Evolutionary conservation across 768 basidiomycete genomes (phyloP), one percentile per base, ranked within the genome.

Genomic region (Calocybe gangraenosa): DNA sequence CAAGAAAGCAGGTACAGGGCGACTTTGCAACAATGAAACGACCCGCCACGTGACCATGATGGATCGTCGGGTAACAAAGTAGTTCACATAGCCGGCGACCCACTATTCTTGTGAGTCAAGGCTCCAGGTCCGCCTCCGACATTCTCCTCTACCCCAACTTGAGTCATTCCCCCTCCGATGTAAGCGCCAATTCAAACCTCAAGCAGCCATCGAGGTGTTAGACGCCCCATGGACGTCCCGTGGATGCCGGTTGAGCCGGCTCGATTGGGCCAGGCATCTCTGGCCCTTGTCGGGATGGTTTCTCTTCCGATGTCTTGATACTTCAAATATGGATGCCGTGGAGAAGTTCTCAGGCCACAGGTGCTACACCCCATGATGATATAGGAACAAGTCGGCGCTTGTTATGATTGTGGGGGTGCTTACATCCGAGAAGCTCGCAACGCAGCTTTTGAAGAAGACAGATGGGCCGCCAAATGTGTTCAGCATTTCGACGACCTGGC

Each of bases 161-260:
- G 20, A 25, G 11, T 39, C 20, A 25, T 8, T 13, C 8, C 20
- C 4, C 6, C 23, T 25, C 20, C 21, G 38, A 15, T 14, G n/a
- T 23, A 28, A 23, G 38, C 22, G 11, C 32, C 42, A 34, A 21
- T 28, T 28, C 25, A 11, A 28, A 6, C 25, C 25, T 28, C 25
- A 28, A 28, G 25, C 25, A 28, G 11, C 25, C 11, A 6, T 28
- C 11, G 25, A 5, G 25, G 25, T 5, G 25, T 6, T 5, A 6
- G 32, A 23, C 20, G 14, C 7, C 17, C 30, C 22, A 17, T 37
- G 15, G 18, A 30, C 37, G 11, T 19, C 37, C 50, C 46, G 50
- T 37, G 22, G 38, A 47, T 22, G 17, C 10, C 50, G 50, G 42
- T 31, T 44, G 46, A 51, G 25, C 50, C 40, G 30, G 50, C 41